Percentiles rank a stretch among this genome's conserved stretches.
Conservation (phyloP, 768 basidiomycete genomes). For the Tricholoma hemisulphureum region DNA sequence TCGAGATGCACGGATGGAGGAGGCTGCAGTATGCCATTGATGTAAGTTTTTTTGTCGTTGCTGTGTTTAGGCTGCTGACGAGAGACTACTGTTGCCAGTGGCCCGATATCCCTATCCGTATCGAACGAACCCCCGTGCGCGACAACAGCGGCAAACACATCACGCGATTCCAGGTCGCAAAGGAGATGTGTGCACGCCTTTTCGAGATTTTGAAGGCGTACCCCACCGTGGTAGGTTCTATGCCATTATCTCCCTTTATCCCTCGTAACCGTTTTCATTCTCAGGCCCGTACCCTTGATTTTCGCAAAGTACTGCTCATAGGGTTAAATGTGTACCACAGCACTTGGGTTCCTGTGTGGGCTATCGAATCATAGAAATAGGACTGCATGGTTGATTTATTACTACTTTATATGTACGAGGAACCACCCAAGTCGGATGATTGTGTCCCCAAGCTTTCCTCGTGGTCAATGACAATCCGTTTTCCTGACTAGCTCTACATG, state of each 20-base stretch:
- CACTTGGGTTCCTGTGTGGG: slow-evolving; percentile 1
- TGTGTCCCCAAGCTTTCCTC: too few relatives aligned
- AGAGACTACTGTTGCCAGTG: not conserved
- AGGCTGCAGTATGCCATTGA: slow-evolving; percentile 17
- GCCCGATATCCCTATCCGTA: not conserved
- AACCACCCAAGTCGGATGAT: too few relatives aligned
- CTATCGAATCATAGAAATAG: not conserved
- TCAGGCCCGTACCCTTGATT: not conserved
- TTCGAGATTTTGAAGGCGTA: not conserved
- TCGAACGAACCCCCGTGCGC: not conserved
- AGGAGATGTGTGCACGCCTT: not conserved
- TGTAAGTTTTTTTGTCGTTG: slow-evolving; percentile 10
- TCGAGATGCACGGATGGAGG: slow-evolving; percentile 18
- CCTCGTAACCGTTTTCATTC: not conserved
- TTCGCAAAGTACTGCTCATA: not conserved
- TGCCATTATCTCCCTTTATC: not conserved
- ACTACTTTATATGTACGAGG: too few relatives aligned
- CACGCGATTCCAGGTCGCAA: not conserved
- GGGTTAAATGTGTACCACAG: not conserved
- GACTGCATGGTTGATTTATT: too few relatives aligned
- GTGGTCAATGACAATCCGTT: too few relatives aligned
- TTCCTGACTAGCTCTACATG: too few relatives aligned
- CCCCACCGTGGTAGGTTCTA: not conserved
- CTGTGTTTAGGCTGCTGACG: too few relatives aligned
- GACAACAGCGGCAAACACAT: not conserved